Base-by-base conservation (phyloP, 2,329 filamentous ascomycete species). In the Amesomyces nigricolor region DNA sequence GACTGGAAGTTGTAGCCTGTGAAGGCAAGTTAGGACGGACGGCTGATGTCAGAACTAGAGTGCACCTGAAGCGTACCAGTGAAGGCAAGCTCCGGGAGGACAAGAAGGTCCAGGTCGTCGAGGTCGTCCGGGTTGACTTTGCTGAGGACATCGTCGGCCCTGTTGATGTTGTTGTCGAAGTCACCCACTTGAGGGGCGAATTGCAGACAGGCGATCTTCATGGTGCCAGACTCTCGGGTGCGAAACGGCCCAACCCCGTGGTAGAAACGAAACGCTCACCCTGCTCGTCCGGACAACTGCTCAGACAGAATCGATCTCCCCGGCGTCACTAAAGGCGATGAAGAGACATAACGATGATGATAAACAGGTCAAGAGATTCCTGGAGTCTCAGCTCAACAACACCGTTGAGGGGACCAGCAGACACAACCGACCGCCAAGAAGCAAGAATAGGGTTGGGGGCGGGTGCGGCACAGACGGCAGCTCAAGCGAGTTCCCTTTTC, bases 1-100 rank as follows among this genome's bases (percentile, higher is more conserved):
- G 84, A 87, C 42, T 80, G 78, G 72, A 91, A 92, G 67, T 91
- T 91, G 73, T 91, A 94, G 30, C 89, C 87, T 82, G 48, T 1
- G 8, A 39, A 4, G 29, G 9, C 11, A 30, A 9, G 51, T 49
- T 39, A 30, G 8, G 8, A 30, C 26, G 7, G 19, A 16, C 5
- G n/a, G 13, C n/a, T 13, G 10, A 32, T 22, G n/a, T 22, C 17
- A 32, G 17, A 30, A 42, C 47, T 51, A 32, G 30, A 19, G 13
- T 3, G n/a, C 22, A 9, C 29, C 17, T 14, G 43, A 46, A 29
- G 65, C 72, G 62, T 70, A 88, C 86, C 86, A 55, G 82, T 79
- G 65, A 92, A 90, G 1, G 88, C 86, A 68, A 92, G 72, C 66
- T 92, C 89, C 0, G 89, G 88, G 0, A 92, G 72, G 0, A 92